Evolutionary conservation across 2,329 filamentous ascomycete genomes (phyloP), one percentile per base, ranked within the genome.

Genomic region (Epichloe brachyelytri): DNA sequence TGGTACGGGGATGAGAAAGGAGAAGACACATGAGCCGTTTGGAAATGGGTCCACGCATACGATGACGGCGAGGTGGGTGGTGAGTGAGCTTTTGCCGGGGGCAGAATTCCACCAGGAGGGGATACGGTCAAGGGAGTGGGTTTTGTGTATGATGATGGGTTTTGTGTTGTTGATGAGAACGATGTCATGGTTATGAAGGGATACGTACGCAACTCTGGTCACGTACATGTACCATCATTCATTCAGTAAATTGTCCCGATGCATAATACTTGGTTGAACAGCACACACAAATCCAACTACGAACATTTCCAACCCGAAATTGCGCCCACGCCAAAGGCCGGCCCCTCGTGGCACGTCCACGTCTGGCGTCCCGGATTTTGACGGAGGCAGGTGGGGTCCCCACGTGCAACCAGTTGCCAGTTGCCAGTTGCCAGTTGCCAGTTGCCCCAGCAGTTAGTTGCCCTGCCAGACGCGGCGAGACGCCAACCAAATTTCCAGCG

Each of bases 61-160:
- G 0, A 71, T 70, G 41, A 83, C 80, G n/a, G 79, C 76, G 14
- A 69, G 79, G 54, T 83, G 79, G 78, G 75, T 83, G 20, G 69
- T 68, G 1, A 69, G 72, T 33, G 65, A 77, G 58, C 55, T 83
- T 38, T 55, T 82, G 17, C 73, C 76, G 0, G 55, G 56, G 1
- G 66, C 73, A 1, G 63, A 66, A 49, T 81, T 77, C 68, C 77
- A 71, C 54, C 70, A 76, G 53, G 69, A 71, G 33, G 78, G 0
- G 68, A 66, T 3, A 52, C 76, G 4, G 77, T 76, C 52, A 66
- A 74, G 52, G 78, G 78, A 0, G 64, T 64, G 2, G 73, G 72
- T 65, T 43, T 60, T 34, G 34, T 40, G 43, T 39, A 14, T 47
- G 11, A 14, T 47, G 17, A 41, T 17, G 19, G 26, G 10, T 30